These are phyloP conservation scores for Scedosporium boydii DNA, from an alignment of 2,329 filamentous ascomycete species.

Conservation along the genomic window DNA sequence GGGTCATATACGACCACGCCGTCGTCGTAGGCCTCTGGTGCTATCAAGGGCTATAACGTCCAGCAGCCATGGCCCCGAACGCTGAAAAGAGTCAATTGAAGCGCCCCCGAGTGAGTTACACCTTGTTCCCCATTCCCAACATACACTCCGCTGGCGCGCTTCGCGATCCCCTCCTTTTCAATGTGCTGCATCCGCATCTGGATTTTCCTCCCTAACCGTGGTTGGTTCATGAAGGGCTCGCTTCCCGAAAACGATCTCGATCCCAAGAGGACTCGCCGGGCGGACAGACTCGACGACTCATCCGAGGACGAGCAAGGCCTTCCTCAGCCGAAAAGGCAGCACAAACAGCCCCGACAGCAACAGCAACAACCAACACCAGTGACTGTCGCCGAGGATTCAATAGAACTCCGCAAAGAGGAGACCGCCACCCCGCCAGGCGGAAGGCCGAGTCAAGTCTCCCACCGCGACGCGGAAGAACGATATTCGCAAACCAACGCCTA, in stretches of 20 bases:
- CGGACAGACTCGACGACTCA: slow-evolving; percentile 57
- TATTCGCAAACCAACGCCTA: slow-evolving; percentile 34
- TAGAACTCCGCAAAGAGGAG: slow-evolving; percentile 52
- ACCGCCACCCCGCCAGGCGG: slow-evolving; percentile 61
- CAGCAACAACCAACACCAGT: slow-evolving; percentile 73
- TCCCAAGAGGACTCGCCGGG: slow-evolving; percentile 76
- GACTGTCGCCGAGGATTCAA: slow-evolving; percentile 52
- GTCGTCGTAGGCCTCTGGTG: slow-evolving; percentile 18
- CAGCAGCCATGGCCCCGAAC: slow-evolving; percentile 43
- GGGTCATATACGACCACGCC: slow-evolving; percentile 23
- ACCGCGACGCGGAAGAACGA: slow-evolving; percentile 39
- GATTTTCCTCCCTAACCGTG: slow-evolving; percentile 12
- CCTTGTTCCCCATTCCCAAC: slow-evolving; percentile 8
- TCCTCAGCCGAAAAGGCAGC: slow-evolving; percentile 49
- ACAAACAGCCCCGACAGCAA: slow-evolving; percentile 60
- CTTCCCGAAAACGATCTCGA: slow-evolving; percentile 55
- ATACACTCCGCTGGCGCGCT: not conserved
- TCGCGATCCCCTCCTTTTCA: not conserved
- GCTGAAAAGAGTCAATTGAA: slow-evolving; percentile 78
- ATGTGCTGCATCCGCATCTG: slow-evolving; percentile 7
- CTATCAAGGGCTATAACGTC: not conserved
- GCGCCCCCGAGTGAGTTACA: slow-evolving; percentile 57
- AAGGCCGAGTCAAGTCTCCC: slow-evolving; percentile 43
- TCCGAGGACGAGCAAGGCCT: slow-evolving; percentile 13
- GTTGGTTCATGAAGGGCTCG: slow-evolving; percentile 45